Base-by-base conservation (phyloP, 805 yeast genomes). In the Spathaspora girioi region DNA sequence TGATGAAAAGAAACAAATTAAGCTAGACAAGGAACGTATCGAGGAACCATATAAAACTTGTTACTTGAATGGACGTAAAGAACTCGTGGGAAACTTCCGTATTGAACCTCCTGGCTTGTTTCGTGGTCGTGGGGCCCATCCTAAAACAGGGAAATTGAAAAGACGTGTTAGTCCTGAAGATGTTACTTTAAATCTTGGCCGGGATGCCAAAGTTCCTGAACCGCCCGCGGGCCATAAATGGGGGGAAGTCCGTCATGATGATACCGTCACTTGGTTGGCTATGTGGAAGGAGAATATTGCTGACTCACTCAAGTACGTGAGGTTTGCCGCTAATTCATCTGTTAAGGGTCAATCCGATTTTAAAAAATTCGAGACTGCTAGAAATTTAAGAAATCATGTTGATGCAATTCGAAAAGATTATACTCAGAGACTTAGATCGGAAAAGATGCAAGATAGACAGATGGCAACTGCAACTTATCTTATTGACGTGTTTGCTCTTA, bases 61-160 rank as follows among this genome's bases (percentile, higher is more conserved):
- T 71, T 64, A 79, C 32, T 72, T 93, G 46, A 89, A 93, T 65
- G 97, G 97, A 15, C 80, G 96, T 58, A 86, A 81, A 61, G 97
- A 93, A 63, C 92, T 86, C 60, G 96, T 93, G 29, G 97, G 97
- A 20, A 93, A 93, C 65, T 93, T 93, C 67, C 77, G 93, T 63
- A 85, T 93, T 46, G 99, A 93, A 75, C 98, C 98, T 31, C 98
- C 99, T 0, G 97, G 96, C 1, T 73, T 93, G 50, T 93, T 92
- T 65, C 79, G 97, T 68, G 99, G 98, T 43, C 87, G 98, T 68
- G 98, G 97, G 62, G 91, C 93, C 0, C 98, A 92, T 67, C 98
- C 98, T 15, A 90, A 88, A 67, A 92, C 97, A 1, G 99, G 99
- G 43, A 89, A 86, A 64, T 70, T 91, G 51, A 93, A 93, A 66